Evolutionary conservation across 371 early-diverging fungal genomes (phyloP).

Genomic region (Mortierella sp.): DNA sequence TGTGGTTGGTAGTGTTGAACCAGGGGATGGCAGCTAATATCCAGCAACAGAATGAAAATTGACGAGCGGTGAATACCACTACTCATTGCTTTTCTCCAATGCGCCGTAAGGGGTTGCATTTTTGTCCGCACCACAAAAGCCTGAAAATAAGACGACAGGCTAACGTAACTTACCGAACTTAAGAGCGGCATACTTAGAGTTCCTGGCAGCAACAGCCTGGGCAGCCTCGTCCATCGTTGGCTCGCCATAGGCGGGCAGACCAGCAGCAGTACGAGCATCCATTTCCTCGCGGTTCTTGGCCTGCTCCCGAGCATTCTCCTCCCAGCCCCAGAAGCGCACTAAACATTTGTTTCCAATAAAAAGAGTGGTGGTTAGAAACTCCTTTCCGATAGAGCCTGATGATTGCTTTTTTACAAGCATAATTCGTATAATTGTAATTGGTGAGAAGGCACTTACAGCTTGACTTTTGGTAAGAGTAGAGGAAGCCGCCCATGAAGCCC

Average conservation of each 20-base stretch:
- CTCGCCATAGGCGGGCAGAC: slow-evolving; percentile 79
- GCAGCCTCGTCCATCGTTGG: slow-evolving; percentile 69
- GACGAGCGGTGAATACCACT: too few species aligned
- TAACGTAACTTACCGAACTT: slow-evolving; percentile 79
- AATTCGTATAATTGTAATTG: too few species aligned
- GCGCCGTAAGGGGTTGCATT: too few species aligned
- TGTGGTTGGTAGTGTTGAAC: slow-evolving; percentile 86
- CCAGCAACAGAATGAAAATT: too few species aligned
- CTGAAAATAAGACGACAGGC: too few species aligned
- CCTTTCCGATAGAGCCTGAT: too few species aligned
- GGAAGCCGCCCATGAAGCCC: slow-evolving; percentile 77
- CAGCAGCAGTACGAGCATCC: slow-evolving; percentile 71
- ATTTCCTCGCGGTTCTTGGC: slow-evolving; percentile 77
- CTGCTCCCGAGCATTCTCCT: slow-evolving; percentile 88
- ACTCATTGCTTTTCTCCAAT: too few species aligned
- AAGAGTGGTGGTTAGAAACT: too few species aligned
- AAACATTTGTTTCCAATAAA: slow-evolving; percentile 14
- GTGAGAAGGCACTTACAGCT: slow-evolving; percentile 65
- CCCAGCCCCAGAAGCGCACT: slow-evolving; percentile 96
- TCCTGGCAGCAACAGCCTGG: slow-evolving; percentile 75
- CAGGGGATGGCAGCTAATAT: slow-evolving; percentile 68
- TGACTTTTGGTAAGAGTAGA: slow-evolving; percentile 74
- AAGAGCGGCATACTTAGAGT: slow-evolving; percentile 76
- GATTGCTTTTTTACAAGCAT: too few species aligned
- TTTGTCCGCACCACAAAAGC: too few species aligned